Evolutionary conservation across 2,329 filamentous ascomycete genomes (phyloP).

Genomic region (Diatrype stigma): DNA sequence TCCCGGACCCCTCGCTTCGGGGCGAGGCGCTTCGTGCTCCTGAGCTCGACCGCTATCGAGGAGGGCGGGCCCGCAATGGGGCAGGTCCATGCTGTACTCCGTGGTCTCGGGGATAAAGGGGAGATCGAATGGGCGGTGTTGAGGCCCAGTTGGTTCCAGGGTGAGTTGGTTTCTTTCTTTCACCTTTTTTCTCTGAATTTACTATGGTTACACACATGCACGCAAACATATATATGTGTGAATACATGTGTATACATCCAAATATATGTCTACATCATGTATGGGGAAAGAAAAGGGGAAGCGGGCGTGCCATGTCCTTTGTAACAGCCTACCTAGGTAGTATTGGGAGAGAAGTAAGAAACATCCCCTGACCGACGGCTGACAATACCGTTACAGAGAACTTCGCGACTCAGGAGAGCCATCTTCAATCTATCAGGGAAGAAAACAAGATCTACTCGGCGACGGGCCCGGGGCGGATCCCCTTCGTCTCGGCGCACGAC

Average conservation of each 20-base stretch:
- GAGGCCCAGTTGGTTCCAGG: constrained; percentile 46
- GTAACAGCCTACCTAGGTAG: no score
- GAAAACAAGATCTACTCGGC: constrained; percentile 40
- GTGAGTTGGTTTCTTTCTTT: no score
- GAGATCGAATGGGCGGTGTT: constrained; percentile 39
- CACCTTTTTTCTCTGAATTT: no score
- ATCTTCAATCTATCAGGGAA: constrained; percentile 29
- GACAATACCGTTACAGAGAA: no score
- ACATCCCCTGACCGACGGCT: no score
- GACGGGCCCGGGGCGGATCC: constrained; percentile 38
- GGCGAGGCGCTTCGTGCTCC: constrained; percentile 40
- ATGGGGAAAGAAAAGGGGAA: no score
- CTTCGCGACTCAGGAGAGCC: constrained; percentile 34
- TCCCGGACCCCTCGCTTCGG: constrained; percentile 29
- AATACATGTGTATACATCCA: no score
- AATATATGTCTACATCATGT: no score
- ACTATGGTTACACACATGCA: no score
- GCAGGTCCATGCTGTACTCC: constrained; percentile 34
- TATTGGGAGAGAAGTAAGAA: no score
- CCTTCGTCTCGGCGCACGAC: constrained; percentile 42
- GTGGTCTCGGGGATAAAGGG: constrained; percentile 29
- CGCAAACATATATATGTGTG: no score
- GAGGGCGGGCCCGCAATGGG: constrained; percentile 33
- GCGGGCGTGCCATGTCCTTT: no score
- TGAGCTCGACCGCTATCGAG: constrained; percentile 34